Evolutionary conservation across 768 basidiomycete genomes (phyloP), one percentile per base, ranked within the genome.

Genomic region (Vararia minispora): DNA sequence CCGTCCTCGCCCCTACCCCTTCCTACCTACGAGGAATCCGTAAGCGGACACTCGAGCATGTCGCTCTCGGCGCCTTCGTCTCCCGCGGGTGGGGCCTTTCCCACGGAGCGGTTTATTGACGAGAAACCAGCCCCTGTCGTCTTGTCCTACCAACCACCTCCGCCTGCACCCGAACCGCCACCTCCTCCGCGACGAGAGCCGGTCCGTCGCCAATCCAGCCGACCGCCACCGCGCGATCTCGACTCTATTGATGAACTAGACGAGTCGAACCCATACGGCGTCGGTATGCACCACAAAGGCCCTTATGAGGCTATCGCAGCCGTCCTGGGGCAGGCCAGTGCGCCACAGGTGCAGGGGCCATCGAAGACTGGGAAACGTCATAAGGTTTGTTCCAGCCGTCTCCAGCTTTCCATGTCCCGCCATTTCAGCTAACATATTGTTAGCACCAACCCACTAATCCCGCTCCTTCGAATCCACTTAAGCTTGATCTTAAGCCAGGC

Each of bases 181-280:
- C 31, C 26, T 25, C 21, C 35, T 9, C 46, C 53, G 16, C 43
- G 33, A 11, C 18, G 50, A 18, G 45, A 44, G 39, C 50, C 49
- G 31, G 47, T 43, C 26, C 47, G 52, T 14, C 48, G 46, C 33
- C 53, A 53, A 23, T 51, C 51, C 0, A 53, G 52, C 34, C 43
- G 52, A 6, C 44, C 57, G 12, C 45, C 50, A 34, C 45, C 53
- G 30, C 46, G 44, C 42, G 51, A 59, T 26, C 64, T 86, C 36
- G 84, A 86, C 59, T 66, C 68, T 22, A 79, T 88, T 44, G 84
- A 88, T 52, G 79, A 84, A 55, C 58, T 87, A 24, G 85, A 87
- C 53, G 80, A 83, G 53, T 72, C 74, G 5, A 79, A 76, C 54
- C 81, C 83, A 2, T 64, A 76, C 41, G 83, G 83, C 3, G 43